Conservation (phyloP, 257 asterid species). For the Solanum clarkiae region DNA sequence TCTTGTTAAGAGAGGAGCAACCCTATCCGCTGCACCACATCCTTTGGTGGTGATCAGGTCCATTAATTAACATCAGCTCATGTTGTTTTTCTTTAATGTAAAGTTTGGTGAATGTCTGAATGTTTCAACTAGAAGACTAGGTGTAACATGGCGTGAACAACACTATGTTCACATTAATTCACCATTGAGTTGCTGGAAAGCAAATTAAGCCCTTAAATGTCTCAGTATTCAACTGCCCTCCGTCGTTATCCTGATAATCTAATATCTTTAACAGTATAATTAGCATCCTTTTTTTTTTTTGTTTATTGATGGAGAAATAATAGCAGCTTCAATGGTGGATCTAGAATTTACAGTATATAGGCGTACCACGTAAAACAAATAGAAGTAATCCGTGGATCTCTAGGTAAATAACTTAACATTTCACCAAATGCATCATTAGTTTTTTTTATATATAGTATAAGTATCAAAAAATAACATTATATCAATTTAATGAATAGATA, state of each 20-base stretch:
- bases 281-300: neutral
- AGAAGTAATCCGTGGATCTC: no score
- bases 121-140: neutral
- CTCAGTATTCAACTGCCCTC: neutral
- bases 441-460: no score
- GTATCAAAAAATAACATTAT: no score
- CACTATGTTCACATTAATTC: neutral
- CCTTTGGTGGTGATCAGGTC: no score
- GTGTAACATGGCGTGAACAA: neutral
- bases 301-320: neutral
- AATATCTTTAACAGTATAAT: neutral
- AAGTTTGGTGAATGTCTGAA: slow-evolving; percentile 15
- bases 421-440: no score
- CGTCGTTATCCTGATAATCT: neutral
- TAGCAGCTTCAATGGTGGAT: neutral
- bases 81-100: neutral
- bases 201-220: neutral
- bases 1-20: no score
- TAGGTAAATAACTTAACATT: no score
- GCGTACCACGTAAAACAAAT: no score
- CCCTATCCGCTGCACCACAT: no score
- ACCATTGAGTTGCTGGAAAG: neutral
- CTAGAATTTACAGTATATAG: no score
- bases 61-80: neutral
- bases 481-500: no score